Conservation (phyloP, 805 yeast genomes). For the Jamesozyma gamospora region DNA sequence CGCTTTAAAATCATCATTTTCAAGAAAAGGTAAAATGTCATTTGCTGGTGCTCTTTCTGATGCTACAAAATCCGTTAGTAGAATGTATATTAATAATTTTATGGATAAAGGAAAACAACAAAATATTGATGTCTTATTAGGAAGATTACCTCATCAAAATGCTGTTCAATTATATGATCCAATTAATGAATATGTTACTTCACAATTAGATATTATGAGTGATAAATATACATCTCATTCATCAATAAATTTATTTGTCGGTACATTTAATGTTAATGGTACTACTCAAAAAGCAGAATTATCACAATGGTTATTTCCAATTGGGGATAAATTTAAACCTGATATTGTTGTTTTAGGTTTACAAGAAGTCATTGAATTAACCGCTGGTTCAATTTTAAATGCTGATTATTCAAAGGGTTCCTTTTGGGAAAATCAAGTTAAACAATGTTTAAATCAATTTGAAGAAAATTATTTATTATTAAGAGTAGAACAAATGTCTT, state of each 20-base stretch:
- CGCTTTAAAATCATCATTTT: conserved; percentile 88
- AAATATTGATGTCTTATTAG: conserved; percentile 80
- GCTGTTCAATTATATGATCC: conserved; percentile 81
- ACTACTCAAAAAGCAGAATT: conserved; percentile 48
- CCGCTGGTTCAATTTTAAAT: conserved; percentile 80
- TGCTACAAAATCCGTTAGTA: conserved; percentile 88
- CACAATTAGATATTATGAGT: conserved; percentile 38
- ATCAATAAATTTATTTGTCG: conserved; percentile 58
- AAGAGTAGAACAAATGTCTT: conserved; percentile 68
- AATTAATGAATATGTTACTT: conserved; percentile 69
- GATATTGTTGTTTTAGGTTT: conserved; percentile 84
- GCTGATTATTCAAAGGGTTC: conserved; percentile 72
- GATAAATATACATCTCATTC: conserved; percentile 49
- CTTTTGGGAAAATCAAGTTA: conserved; percentile 69
- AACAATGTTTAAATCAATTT: conserved; percentile 48
- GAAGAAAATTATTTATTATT: conserved; percentile 50
- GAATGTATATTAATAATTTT: conserved; percentile 93
- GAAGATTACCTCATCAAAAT: conserved; percentile 61
- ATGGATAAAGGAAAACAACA: conserved; percentile 85
- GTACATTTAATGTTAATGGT: conserved; percentile 86
- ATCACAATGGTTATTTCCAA: conserved; percentile 73
- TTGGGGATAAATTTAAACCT: conserved; percentile 45
- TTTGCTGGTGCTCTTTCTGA: conserved; percentile 95
- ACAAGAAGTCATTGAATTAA: conserved; percentile 88
- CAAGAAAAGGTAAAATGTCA: conserved; percentile 93